Percentiles rank a stretch among this genome's conserved stretches.
Evolutionary conservation across 192 early-diverging fungal genomes (phyloP).

Genomic region (Polychytrium aggregatum): DNA sequence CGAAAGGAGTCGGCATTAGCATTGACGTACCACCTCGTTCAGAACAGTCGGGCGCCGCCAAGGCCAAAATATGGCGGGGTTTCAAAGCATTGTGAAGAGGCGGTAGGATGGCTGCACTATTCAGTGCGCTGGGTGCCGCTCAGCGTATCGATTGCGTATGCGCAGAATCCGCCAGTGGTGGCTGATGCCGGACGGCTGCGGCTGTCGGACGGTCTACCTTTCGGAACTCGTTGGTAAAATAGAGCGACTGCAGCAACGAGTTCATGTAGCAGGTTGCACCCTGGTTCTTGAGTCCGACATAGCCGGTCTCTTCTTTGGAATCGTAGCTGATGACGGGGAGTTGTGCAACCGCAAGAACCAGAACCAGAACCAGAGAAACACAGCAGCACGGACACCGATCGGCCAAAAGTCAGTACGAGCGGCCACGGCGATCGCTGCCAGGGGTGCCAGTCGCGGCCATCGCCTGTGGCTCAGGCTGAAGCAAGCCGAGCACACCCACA

Average conservation of each 20-base stretch:
- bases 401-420: too few relatives aligned
- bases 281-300: constrained; percentile 91
- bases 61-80: background rate
- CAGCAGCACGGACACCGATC: constrained; percentile 1
- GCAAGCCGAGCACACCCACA: too few relatives aligned
- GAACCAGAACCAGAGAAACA: background rate
- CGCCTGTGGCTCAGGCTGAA: too few relatives aligned
- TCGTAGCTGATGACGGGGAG: constrained; percentile 49
- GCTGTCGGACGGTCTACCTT: too few relatives aligned
- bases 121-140: background rate
- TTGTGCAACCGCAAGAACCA: background rate
- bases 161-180: background rate
- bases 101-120: background rate
- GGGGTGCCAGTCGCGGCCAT: too few relatives aligned
- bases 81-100: background rate
- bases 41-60: background rate
- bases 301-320: constrained; percentile 82
- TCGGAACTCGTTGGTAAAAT: constrained; percentile 88
- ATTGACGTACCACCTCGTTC: background rate
- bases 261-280: constrained; percentile 99
- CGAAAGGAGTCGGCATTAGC: background rate
- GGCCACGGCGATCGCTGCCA: too few relatives aligned
- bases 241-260: constrained; percentile 89
- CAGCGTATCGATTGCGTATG: background rate
- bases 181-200: background rate